These are phyloP conservation scores for Excoecaria agallocha DNA, from an alignment of 345 rosid genomes.

Conservation along the genomic window DNA sequence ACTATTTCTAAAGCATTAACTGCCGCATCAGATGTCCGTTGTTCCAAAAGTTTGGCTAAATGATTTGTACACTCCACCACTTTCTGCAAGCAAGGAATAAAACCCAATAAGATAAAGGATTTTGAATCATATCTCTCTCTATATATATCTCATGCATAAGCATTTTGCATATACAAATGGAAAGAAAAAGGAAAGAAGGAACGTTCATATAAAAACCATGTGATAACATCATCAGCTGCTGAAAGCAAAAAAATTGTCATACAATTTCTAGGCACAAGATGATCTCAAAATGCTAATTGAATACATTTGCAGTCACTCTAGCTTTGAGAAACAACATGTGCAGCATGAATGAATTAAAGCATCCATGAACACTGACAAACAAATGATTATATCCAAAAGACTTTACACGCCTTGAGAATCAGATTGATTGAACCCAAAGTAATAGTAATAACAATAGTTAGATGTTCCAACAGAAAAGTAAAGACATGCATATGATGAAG, in stretches of 20 bases:
- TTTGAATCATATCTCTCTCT: not conserved
- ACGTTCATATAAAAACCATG: not conserved
- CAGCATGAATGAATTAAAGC: not conserved
- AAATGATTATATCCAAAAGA: not conserved
- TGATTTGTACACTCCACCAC: slow-evolving; percentile 47
- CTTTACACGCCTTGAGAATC: not conserved
- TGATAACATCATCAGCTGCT: not conserved
- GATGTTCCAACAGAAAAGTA: not conserved
- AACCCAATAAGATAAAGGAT: slow-evolving; percentile 10
- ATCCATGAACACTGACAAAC: not conserved
- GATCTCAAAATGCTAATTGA: not conserved
- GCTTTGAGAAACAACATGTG: not conserved
- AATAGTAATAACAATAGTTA: not conserved
- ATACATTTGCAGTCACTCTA: not conserved
- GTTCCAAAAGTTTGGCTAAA: slow-evolving; percentile 51
- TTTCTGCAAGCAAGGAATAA: slow-evolving; percentile 52
- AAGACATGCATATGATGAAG: slow-evolving; percentile 36
- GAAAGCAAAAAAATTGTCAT: not conserved
- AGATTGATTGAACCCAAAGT: not conserved
- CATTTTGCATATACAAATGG: not conserved
- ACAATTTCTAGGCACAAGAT: not conserved
- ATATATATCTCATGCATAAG: not conserved
- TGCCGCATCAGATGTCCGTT: slow-evolving; percentile 58
- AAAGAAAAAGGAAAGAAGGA: not conserved
- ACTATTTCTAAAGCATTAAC: slow-evolving; percentile 56